Evolutionary conservation across 176 grass and related monocot genomes (phyloP).

Genomic region (Eleusine coracana): DNA sequence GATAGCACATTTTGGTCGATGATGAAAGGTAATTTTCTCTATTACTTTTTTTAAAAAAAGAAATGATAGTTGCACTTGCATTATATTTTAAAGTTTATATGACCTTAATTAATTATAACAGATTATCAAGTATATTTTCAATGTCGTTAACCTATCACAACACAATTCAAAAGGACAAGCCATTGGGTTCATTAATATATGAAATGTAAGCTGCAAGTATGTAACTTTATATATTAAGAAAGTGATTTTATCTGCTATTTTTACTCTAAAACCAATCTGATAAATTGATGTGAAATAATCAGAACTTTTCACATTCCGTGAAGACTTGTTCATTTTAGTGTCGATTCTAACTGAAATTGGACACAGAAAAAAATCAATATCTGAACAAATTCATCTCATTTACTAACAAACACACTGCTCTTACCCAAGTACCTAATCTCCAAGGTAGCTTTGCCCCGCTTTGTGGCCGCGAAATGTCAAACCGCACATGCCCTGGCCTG

Average conservation of each 20-base stretch:
- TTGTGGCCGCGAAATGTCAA: not conserved
- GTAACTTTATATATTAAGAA: too few relatives aligned
- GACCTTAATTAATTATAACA: not conserved
- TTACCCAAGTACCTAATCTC: not conserved
- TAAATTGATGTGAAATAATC: too few relatives aligned
- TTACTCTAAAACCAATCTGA: too few relatives aligned
- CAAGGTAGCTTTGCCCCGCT: not conserved
- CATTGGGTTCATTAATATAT: not conserved
- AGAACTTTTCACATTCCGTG: too few relatives aligned
- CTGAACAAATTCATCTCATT: too few relatives aligned
- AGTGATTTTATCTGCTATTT: too few relatives aligned
- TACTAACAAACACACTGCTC: too few relatives aligned
- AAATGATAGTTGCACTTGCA: too few relatives aligned
- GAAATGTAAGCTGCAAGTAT: too few relatives aligned
- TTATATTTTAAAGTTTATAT: not conserved
- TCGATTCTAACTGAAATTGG: too few relatives aligned
- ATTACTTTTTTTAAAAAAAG: not conserved
- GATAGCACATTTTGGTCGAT: not conserved
- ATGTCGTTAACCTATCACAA: not conserved
- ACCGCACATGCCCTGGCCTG: not conserved
- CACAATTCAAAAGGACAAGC: not conserved
- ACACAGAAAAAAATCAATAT: too few relatives aligned
- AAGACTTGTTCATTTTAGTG: too few relatives aligned
- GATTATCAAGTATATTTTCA: not conserved
- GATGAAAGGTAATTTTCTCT: not conserved